These are phyloP conservation scores for Globisporangium recalcitrans DNA, from an alignment of 352 stramenopile genomes.

Conservation along the genomic window DNA sequence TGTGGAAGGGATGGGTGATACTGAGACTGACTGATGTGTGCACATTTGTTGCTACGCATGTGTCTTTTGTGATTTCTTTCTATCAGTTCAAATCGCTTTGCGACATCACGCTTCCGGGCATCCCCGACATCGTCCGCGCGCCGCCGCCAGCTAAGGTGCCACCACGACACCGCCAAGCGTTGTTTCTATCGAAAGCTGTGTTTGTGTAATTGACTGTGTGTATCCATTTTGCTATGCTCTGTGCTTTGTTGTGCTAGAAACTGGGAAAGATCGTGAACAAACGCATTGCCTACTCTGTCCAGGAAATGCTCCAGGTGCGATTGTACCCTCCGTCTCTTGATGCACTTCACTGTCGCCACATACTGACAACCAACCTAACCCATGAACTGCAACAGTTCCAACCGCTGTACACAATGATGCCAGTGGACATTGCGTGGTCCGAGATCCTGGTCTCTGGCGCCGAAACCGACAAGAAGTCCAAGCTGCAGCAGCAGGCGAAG, in stretches of 20 bases:
- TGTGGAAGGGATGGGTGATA: not conserved
- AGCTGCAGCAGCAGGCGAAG: slow-evolving; percentile 20
- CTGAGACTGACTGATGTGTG: not conserved
- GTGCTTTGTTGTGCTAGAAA: slow-evolving; percentile 20
- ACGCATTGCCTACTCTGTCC: slow-evolving; percentile 50
- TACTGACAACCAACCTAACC: not conserved
- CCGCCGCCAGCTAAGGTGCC: slow-evolving; percentile 29
- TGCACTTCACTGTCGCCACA: too few relatives aligned
- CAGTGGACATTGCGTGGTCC: slow-evolving; percentile 52
- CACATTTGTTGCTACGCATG: not conserved
- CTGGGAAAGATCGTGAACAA: slow-evolving; percentile 41
- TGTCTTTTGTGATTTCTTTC: too few relatives aligned
- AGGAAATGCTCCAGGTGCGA: slow-evolving; percentile 55
- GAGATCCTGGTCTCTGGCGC: slow-evolving; percentile 52
- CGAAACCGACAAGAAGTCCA: slow-evolving; percentile 42
- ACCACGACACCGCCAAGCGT: not conserved
- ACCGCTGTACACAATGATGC: slow-evolving; percentile 61
- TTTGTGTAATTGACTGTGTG: not conserved
- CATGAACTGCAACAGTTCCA: slow-evolving; percentile 42
- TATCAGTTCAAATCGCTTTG: slow-evolving; percentile 53
- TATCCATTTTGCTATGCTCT: not conserved
- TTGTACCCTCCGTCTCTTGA: not conserved
- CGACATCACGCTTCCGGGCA: slow-evolving; percentile 30
- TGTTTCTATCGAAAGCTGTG: not conserved
- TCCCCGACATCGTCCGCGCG: slow-evolving; percentile 47